Base-by-base conservation (phyloP, 139 green algal genomes). In the Volvox reticuliferus region DNA sequence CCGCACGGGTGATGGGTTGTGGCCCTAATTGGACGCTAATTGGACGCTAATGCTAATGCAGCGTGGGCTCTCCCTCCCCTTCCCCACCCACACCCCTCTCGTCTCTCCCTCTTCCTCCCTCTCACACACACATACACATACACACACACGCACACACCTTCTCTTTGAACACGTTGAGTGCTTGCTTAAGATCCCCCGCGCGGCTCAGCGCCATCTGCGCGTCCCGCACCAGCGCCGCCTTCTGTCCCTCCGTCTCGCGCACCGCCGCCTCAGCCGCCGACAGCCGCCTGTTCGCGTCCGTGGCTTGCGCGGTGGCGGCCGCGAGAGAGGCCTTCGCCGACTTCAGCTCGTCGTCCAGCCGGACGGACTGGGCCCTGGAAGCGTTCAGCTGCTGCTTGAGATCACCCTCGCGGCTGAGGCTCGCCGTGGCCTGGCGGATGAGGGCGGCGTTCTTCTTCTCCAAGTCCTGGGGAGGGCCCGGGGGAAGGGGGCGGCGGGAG, bases 121-220 rank as follows among this genome's bases (percentile, higher is more conserved):
- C 76, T 12, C 76, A 30, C 9, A 9, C 30, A 55, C 76, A 28
- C n/a, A 21, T 19, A n/a, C 79, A 28, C 79, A 55, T 9, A 55
- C 44, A 55, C 44, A 55, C 44, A 55, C 44, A 55, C 44, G 9
- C 44, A 55, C 44, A 12, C 85, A 89, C 85, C 85, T 90, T 90
- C 75, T 90, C 73, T 71, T 90, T 90, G 50, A 90, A 90, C 73
- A 84, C 73, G 75, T 90, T 90, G 71, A 90, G 86, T 55, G 86
- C 86, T 71, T 90, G 86, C 86, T 90, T 90, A 18, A 90, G 86
- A 75, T 90, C 86, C 5, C 65, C 37, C 6, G 55, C 55, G 32
- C 35, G 62, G 86, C 50, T 65, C 19, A 90, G 86, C n/a, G 86
- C 86, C 86, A 90, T 68, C 86, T 90, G 86, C 30, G 86, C 86